Conservation (phyloP, 176 grass and related monocot species). For the Chloris gayana region DNA sequence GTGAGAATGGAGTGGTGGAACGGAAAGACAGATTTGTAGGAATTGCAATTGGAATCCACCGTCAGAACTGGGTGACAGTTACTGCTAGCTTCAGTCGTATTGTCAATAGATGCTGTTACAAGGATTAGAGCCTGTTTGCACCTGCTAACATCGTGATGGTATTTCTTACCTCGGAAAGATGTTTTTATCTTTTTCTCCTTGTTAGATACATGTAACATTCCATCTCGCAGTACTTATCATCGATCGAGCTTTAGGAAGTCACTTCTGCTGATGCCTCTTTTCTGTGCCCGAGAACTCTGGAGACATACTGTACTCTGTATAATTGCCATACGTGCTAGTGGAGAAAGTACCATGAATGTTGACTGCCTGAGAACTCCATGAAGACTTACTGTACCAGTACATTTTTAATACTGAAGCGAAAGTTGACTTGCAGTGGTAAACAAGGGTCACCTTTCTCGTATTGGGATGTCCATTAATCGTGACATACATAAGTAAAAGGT, state of each 20-base stretch:
- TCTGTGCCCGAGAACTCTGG: constrained; percentile 23
- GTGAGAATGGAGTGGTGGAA: background rate
- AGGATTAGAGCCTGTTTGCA: constrained; percentile 45
- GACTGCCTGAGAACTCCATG: too few species aligned
- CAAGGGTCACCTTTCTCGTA: background rate
- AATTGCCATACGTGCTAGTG: constrained; percentile 38
- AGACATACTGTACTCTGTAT: constrained; percentile 38
- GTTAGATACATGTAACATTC: constrained; percentile 16
- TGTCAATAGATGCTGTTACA: constrained; percentile 39
- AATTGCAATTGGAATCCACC: background rate
- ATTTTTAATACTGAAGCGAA: constrained; percentile 9
- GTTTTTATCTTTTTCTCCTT: constrained; percentile 31
- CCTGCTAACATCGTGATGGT: background rate
- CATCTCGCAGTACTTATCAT: constrained; percentile 40
- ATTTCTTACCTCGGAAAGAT: constrained; percentile 34
- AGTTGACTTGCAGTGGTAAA: background rate
- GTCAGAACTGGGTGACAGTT: background rate
- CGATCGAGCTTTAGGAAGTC: background rate
- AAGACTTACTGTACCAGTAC: background rate
- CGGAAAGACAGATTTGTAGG: background rate
- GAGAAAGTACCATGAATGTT: constrained; percentile 32
- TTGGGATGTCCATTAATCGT: background rate
- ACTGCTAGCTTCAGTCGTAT: constrained; percentile 38
- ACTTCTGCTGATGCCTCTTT: constrained; percentile 32
- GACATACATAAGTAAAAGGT: too few species aligned